Conservation (phyloP, 306 rosid genomes). For the Hylodesmum podocarpum region DNA sequence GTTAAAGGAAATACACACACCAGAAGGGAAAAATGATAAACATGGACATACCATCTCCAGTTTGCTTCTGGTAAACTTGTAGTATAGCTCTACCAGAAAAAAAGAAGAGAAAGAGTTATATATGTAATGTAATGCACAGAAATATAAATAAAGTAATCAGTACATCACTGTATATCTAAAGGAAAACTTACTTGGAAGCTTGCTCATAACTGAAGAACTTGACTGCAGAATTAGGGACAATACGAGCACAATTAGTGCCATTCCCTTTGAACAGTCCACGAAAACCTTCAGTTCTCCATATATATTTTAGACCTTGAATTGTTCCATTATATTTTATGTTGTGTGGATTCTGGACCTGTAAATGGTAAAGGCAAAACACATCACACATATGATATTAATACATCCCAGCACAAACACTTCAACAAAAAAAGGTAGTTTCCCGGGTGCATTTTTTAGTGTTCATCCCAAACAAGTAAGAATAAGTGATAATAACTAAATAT, state of each 20-base stretch:
- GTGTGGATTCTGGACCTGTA: slow-evolving; percentile 91
- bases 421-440: slow-evolving; percentile 1
- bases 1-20: neutral
- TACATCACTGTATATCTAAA: neutral
- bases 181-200: slow-evolving; percentile 74
- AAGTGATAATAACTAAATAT: neutral
- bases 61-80: slow-evolving; percentile 56
- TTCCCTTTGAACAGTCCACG: slow-evolving; percentile 90
- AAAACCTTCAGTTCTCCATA: slow-evolving; percentile 89
- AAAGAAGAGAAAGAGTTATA: neutral
- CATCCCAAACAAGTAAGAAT: neutral
- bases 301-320: slow-evolving; percentile 83
- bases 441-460: neutral
- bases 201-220: slow-evolving; percentile 95
- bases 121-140: neutral
- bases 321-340: slow-evolving; percentile 87
- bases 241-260: slow-evolving; percentile 92
- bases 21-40: neutral
- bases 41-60: slow-evolving; percentile 70
- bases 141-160: neutral
- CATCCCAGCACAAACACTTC: neutral
- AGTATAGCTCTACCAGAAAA: slow-evolving; percentile 62
- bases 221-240: slow-evolving; percentile 90
- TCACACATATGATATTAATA: neutral
- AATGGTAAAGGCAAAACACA: neutral